These are phyloP conservation scores for Aspergillus sp. DNA, from an alignment of 2,329 filamentous ascomycete genomes.

Conservation along the genomic window DNA sequence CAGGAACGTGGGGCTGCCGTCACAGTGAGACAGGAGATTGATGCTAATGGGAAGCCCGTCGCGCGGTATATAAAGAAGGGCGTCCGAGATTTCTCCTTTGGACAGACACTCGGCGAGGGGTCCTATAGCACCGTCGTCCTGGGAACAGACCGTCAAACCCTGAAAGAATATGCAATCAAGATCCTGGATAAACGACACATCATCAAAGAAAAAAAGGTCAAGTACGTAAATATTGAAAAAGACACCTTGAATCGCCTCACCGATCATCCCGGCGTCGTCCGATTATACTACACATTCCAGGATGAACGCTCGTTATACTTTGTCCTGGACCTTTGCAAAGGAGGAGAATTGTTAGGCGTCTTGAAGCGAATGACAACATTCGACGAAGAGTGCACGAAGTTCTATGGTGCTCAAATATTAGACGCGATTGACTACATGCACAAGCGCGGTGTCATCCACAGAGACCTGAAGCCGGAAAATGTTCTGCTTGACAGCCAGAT, in stretches of 20 bases:
- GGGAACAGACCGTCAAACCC: slow-evolving; percentile 87
- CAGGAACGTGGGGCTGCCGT: slow-evolving; percentile 92
- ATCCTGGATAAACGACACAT: slow-evolving; percentile 98
- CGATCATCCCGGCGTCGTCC: slow-evolving; percentile 93
- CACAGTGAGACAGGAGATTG: slow-evolving; percentile 76
- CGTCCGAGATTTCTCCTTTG: slow-evolving; percentile 94
- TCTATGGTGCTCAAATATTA: slow-evolving; percentile 93
- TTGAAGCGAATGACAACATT: slow-evolving; percentile 94
- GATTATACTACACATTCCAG: slow-evolving; percentile 97
- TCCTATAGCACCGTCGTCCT: slow-evolving; percentile 96
- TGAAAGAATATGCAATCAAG: slow-evolving; percentile 97
- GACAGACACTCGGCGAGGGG: slow-evolving; percentile 85
- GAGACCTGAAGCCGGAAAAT: slow-evolving; percentile 95
- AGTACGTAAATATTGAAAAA: slow-evolving; percentile 99
- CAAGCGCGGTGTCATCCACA: slow-evolving; percentile 89
- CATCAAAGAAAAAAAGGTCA: slow-evolving; percentile 99
- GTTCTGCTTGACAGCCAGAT: slow-evolving; percentile 92
- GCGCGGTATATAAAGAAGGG: slow-evolving; percentile 91
- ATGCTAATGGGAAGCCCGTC: slow-evolving; percentile 78
- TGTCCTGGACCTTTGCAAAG: slow-evolving; percentile 88
- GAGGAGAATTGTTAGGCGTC: slow-evolving; percentile 87
- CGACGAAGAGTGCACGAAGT: slow-evolving; percentile 88
- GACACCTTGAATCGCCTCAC: slow-evolving; percentile 95
- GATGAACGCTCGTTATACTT: slow-evolving; percentile 96
- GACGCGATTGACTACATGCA: slow-evolving; percentile 99